Evolutionary conservation across 2,329 filamentous ascomycete species (phyloP), one percentile per base, ranked within the genome.

Genomic region (Coniochaeta prunicola): DNA sequence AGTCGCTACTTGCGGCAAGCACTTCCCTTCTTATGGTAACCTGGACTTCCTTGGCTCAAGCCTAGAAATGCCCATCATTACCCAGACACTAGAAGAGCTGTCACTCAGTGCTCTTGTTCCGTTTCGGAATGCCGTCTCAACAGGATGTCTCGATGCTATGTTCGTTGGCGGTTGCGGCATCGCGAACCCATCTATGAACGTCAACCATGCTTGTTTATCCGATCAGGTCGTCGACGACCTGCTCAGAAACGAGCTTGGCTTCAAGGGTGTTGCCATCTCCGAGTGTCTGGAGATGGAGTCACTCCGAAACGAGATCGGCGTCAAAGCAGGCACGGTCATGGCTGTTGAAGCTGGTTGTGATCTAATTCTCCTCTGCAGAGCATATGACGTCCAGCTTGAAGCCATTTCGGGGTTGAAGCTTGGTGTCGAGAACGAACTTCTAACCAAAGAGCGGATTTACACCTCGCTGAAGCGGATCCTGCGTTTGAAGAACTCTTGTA

Each of bases 231-330:
- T 97, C 3, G 90, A 96, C 68, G 91, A 94, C 60, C 76, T 97
- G 24, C 78, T 97, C 3, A 84, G 93, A n/a, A 88, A 89, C 60
- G 92, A 97, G 64, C 82, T 97, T 26, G 89, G 89, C 2, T 97
- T 97, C 66, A 84, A 91, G 56, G 93, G 93, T 1, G 92, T 97
- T 2, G 92, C 94, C 26, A 91, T 97, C 56, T 97, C 92, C 0
- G 93, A 97, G 69, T 97, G 93, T 64, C 76, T 97, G 8, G 93
- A 97, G 71, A 97, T 97, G 93, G 92, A 97, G 68, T 92, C 92
- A 0, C 81, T 97, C 9, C 94, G 91, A 63, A 91, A 96, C 69
- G 96, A 97, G 66, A 94, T 97, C 56, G 93, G 93, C n/a, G 92
- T 99, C 19, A 92, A 93, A 65, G 93, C 94, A 42, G 94, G 94